Evolutionary conservation across 768 basidiomycete genomes (phyloP).

Genomic region (Hypholoma sublateritium): DNA sequence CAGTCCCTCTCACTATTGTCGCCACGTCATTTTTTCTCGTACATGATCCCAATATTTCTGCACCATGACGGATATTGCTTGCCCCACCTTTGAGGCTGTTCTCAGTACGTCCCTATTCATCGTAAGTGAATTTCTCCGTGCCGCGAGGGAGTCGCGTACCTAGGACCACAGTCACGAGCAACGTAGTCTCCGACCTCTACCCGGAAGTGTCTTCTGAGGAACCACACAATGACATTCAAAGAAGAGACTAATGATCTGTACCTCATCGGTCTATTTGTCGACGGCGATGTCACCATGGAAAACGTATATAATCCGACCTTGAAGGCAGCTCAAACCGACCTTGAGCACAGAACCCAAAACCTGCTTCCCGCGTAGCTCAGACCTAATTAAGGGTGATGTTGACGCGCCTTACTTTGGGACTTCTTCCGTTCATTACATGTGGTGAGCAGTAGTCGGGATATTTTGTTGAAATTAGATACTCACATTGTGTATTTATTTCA

Average conservation of each 20-base stretch:
- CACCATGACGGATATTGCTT: not conserved
- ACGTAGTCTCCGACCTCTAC: constrained; percentile 19
- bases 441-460: constrained; percentile 26
- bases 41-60: constrained; percentile 4
- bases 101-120: constrained; percentile 2
- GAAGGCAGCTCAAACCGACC: constrained; percentile 7
- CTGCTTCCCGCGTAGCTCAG: constrained; percentile 3
- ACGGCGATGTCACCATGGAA: constrained; percentile 8
- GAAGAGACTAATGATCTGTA: not conserved
- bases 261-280: not conserved
- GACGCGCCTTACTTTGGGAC: constrained; percentile 28
- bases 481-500: constrained; percentile 14
- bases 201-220: constrained; percentile 10
- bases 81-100: not conserved
- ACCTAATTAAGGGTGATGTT: constrained; percentile 27
- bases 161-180: constrained; percentile 13
- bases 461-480: not conserved
- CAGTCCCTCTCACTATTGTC: not conserved
- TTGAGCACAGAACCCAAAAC: constrained; percentile 10
- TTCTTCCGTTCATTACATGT: constrained; percentile 40
- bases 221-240: not conserved
- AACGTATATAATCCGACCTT: constrained; percentile 19
- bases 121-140: constrained; percentile 16
- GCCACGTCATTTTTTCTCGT: constrained; percentile 22
- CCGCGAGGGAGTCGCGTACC: constrained; percentile 5